Conservation (phyloP, 1,284 basidiomycete species). For the Xerocomus cyaneibrunnescens region DNA sequence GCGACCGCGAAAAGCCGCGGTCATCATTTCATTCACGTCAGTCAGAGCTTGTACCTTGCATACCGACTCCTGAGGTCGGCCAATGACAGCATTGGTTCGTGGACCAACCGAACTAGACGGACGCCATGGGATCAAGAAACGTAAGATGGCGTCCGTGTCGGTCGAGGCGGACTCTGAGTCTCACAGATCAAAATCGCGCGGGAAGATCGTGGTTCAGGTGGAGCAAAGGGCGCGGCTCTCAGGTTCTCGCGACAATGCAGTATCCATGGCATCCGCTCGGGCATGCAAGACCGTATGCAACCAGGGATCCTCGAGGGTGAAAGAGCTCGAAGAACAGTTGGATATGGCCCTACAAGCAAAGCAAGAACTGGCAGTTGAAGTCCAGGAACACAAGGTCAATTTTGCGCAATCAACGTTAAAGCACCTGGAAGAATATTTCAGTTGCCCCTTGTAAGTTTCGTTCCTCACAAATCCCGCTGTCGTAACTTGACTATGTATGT, state of each 20-base stretch:
- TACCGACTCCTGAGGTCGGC: constrained; percentile 1
- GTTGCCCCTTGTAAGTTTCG: constrained; percentile 30
- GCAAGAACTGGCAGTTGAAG: constrained; percentile 39
- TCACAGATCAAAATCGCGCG: constrained; percentile 9
- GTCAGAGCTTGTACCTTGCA: constrained; percentile 3
- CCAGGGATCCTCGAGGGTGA: constrained; percentile 3
- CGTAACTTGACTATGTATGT: constrained; percentile 14
- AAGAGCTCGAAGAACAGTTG: constrained; percentile 40
- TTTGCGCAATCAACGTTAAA: constrained; percentile 40
- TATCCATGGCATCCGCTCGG: background rate
- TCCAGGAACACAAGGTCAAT: constrained; percentile 39
- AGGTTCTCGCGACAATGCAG: constrained; percentile 3
- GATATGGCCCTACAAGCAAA: constrained; percentile 39
- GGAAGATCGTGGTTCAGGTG: constrained; percentile 7
- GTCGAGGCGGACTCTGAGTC: background rate
- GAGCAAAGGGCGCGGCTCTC: background rate
- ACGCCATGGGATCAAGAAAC: constrained; percentile 8
- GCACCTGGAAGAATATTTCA: constrained; percentile 58
- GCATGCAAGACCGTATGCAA: background rate
- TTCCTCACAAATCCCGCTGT: constrained; percentile 1
- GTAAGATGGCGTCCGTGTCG: constrained; percentile 1
- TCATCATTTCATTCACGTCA: constrained; percentile 7
- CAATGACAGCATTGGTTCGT: constrained; percentile 10
- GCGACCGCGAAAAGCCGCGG: background rate
- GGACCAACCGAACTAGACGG: background rate